Percentiles rank a stretch among this genome's conserved stretches.
phyloP scores from a whole-genome alignment of 441 rosid genomes.

The Metrosideros polymorpha region DNA sequence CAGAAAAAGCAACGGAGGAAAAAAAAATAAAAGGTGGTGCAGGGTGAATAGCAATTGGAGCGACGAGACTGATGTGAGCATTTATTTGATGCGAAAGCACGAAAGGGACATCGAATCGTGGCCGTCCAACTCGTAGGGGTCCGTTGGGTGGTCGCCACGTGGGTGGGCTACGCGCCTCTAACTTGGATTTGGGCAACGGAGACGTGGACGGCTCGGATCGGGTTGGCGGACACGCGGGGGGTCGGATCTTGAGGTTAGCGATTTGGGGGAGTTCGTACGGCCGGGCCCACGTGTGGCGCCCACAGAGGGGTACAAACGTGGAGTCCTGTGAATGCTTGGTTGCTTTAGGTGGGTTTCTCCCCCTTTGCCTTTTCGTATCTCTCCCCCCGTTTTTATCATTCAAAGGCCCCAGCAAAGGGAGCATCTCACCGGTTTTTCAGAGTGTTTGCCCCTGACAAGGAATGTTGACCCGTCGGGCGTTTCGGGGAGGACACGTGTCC shows the following conservation, averaged over 20 bases:
- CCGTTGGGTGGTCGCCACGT: background rate
- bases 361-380: background rate
- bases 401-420: background rate
- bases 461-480: background rate
- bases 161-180: background rate
- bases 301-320: background rate
- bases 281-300: background rate
- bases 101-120: background rate
- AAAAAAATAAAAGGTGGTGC: background rate
- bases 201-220: slow-evolving; percentile 12
- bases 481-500: background rate
- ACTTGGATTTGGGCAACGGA: background rate
- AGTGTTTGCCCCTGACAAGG: background rate
- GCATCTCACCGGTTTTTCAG: background rate
- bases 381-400: background rate
- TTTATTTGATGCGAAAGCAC: background rate
- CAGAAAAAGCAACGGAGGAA: no score
- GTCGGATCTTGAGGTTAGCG: background rate
- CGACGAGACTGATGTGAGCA: background rate
- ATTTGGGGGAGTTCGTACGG: background rate
- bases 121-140: background rate
- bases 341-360: background rate
- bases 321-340: background rate
- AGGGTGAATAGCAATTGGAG: background rate
- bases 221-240: background rate